phyloP scores from a whole-genome alignment of 345 rosid species.

The Pistacia atlantica region DNA sequence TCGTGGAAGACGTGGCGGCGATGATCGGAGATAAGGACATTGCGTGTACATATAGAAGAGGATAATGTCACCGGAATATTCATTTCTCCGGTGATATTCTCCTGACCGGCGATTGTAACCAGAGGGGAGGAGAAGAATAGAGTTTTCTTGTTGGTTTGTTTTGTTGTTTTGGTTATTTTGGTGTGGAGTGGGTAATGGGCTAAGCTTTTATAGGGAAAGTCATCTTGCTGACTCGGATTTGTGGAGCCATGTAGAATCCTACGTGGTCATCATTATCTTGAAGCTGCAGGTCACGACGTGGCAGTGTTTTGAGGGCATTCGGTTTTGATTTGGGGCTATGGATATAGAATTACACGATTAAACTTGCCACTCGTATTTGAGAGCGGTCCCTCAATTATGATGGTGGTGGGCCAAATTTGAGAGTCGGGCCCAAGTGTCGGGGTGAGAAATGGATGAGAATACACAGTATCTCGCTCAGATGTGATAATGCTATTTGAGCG shows the following conservation, averaged over 20 bases:
- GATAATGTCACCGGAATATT: slow-evolving; percentile 35
- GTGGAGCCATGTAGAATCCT: slow-evolving; percentile 5
- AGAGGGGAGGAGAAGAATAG: background rate
- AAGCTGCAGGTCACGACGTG: background rate
- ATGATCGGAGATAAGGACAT: slow-evolving; percentile 60
- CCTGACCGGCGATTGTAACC: slow-evolving; percentile 31
- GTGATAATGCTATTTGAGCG: background rate
- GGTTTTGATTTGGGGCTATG: background rate
- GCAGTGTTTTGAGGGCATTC: background rate
- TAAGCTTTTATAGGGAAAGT: slow-evolving; percentile 38
- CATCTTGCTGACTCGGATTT: slow-evolving; percentile 42
- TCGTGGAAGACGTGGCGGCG: slow-evolving; percentile 77
- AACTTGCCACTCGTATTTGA: background rate
- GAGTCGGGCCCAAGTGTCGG: background rate
- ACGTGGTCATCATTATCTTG: slow-evolving; percentile 14
- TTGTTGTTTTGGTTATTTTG: slow-evolving; percentile 26
- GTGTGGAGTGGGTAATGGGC: slow-evolving; percentile 14
- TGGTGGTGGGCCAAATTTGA: slow-evolving; percentile 6
- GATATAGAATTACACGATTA: background rate
- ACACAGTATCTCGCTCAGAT: background rate
- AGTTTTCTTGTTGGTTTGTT: slow-evolving; percentile 14
- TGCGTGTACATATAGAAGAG: slow-evolving; percentile 29
- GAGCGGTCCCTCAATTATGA: background rate
- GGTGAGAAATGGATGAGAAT: background rate
- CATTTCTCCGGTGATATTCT: slow-evolving; percentile 54